Evolutionary conservation across 352 stramenopile species (phyloP).

Genomic region (Phytophthora aleatoria): DNA sequence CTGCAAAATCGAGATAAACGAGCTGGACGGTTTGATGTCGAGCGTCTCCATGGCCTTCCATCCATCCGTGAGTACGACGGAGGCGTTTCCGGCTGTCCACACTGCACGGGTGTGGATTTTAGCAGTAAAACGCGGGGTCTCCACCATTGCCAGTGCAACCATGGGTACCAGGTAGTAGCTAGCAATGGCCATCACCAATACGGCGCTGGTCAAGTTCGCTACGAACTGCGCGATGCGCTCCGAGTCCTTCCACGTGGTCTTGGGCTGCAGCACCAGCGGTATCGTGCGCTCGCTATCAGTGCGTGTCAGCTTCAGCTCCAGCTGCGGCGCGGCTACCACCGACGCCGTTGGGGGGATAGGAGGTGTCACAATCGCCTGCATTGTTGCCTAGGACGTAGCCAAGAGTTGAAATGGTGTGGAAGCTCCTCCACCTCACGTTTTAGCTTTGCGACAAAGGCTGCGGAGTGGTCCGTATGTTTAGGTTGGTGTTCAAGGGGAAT

Average conservation of each 20-base stretch:
- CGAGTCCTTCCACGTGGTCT: conserved; percentile 64
- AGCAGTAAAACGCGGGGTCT: conserved; percentile 42
- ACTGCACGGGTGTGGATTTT: conserved; percentile 26
- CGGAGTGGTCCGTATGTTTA: no score
- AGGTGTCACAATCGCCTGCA: conserved; percentile 12
- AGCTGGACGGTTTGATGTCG: conserved; percentile 32
- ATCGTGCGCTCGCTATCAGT: conserved; percentile 22
- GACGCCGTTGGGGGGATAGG: conserved; percentile 1
- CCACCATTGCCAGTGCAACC: conserved; percentile 34
- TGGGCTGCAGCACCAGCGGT: conserved; percentile 24
- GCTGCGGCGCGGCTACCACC: not conserved
- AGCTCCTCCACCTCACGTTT: not conserved
- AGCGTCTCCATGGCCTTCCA: conserved; percentile 35
- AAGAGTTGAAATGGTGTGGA: conserved; percentile 16
- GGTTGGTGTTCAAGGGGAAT: not conserved
- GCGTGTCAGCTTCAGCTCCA: conserved; percentile 23
- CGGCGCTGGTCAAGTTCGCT: conserved; percentile 63
- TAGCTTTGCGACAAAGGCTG: no score
- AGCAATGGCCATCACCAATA: conserved; percentile 51
- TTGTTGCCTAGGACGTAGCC: conserved; percentile 15
- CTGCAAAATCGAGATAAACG: conserved; percentile 28
- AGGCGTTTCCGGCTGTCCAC: conserved; percentile 30
- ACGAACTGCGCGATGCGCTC: conserved; percentile 72
- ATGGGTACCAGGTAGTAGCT: conserved; percentile 50
- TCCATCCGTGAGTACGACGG: conserved; percentile 32